Base-by-base conservation (phyloP, 2,329 filamentous ascomycete genomes). In the Teratosphaeria nubilosa region DNA sequence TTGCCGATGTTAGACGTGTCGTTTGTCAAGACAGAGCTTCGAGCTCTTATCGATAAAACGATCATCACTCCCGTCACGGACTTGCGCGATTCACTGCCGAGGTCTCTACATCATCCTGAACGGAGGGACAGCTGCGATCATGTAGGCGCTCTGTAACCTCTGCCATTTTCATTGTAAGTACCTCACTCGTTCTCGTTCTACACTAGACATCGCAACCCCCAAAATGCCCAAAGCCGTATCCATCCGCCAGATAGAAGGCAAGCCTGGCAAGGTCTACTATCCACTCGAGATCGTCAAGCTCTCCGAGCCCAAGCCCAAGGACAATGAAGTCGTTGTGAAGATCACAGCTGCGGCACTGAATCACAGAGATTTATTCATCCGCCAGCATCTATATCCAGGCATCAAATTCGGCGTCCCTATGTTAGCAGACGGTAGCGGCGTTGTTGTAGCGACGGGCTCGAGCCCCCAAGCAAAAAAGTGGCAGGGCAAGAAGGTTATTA, bases 281-380 rank as follows among this genome's bases (percentile, higher is more conserved):
- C 87, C 88, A 1, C 73, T 79, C 55, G 70, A 73, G 55, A 61
- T 88, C 56, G 83, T 83, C 62, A 76, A 84, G 34, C 74, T 86
- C 16, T 80, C 86, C 58, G 78, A 80, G 62, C 87, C 87, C 0
- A 80, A 82, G 27, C 81, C 82, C 16, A 78, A 69, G 41, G 64
- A 65, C 55, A 68, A 78, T 62, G 81, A 96, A 72, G 78, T 96
- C 64, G 78, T 95, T 6, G 77, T 97, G 62, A 84, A 83, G 68
- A 78, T 97, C 69, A 81, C 82, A 37, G 88, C 91, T 55, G 88
- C 86, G 1, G 87, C 92, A 14, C 84, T 97, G 55, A 97, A 97
- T 78, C 94, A 97, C 77, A 88, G 91, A 67, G 94, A 97, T 73
- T 84, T 95, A 65, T 97, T 96, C 77, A 88, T 95, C 74, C 88